Conservation (phyloP, 2,329 filamentous ascomycete species). For the Aspergillus sergii region DNA sequence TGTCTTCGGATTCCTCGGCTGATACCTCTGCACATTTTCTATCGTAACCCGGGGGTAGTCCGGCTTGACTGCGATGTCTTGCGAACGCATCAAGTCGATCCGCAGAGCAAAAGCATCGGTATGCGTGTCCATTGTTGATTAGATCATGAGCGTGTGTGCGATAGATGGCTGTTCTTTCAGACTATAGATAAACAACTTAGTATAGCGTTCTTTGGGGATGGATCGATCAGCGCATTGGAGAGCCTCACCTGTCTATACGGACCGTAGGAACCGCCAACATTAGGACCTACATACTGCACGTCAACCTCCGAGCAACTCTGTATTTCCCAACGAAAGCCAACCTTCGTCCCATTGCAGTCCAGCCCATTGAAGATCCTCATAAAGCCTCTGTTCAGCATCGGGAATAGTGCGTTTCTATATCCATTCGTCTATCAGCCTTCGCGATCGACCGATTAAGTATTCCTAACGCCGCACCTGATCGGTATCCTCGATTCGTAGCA, state of each 20-base stretch:
- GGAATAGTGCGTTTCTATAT: slow-evolving; percentile 75
- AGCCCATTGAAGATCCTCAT: slow-evolving; percentile 82
- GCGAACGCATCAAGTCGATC: slow-evolving; percentile 71
- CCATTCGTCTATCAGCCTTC: background rate
- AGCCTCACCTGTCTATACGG: slow-evolving; percentile 78
- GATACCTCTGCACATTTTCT: slow-evolving; percentile 72
- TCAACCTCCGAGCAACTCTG: slow-evolving; percentile 7
- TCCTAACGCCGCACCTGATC: slow-evolving; percentile 67
- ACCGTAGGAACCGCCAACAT: slow-evolving; percentile 76
- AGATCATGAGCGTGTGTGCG: slow-evolving; percentile 69
- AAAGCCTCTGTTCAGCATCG: slow-evolving; percentile 77
- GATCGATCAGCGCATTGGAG: background rate
- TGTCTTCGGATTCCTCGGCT: slow-evolving; percentile 67
- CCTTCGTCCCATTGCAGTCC: slow-evolving; percentile 93
- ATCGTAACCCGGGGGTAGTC: slow-evolving; percentile 65
- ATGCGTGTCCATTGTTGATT: slow-evolving; percentile 72
- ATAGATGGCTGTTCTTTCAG: slow-evolving; percentile 76
- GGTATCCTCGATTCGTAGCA: slow-evolving; percentile 92
- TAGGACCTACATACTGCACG: slow-evolving; percentile 61
- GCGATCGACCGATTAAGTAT: background rate
- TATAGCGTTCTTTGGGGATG: background rate
- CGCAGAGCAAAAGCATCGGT: slow-evolving; percentile 87
- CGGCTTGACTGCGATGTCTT: slow-evolving; percentile 61
- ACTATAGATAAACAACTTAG: slow-evolving; percentile 52
- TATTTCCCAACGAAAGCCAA: slow-evolving; percentile 33